Base-by-base conservation (phyloP, 23 red algal genomes). In the Gracilariopsis chorda region DNA sequence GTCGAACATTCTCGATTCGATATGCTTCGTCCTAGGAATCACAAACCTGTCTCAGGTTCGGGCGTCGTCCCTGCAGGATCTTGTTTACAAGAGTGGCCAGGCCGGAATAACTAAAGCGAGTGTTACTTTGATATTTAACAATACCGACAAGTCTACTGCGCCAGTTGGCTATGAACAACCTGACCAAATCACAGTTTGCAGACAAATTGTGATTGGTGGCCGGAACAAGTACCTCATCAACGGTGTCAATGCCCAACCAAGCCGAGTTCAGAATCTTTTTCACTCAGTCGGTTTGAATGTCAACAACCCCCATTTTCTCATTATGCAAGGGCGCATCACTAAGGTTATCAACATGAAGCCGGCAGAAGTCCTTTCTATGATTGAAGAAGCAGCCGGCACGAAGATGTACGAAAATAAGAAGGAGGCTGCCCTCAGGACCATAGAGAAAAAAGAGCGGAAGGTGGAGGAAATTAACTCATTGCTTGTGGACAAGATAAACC, bases 301-400 rank as follows among this genome's bases (percentile, higher is more conserved):
- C 7, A 99, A 99, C 71, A 99, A 99, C 45, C 97, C 97, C 1
- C 97, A 99, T 80, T 99, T 99, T 80, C 93, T 99, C 44, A 99
- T 99, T 55, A 99, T 99, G 97, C 97, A 99, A 75, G 97, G 97
- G 13, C 65, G 97, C 37, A 99, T 99, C 55, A 99, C 97, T 37
- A 99, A 96, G 80, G 97, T 99, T 1, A 95, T 99, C 63, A 91
- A 94, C 61, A 99, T 99, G 97, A 99, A 99, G 72, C 97, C 97
- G 16, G 64, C 37, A 13, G 97, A 96, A 82, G 83, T 99, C 32
- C 49, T 99, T 71, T 32, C 59, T 34, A 94, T 99, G 97, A 81
- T 99, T 3, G 97, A 99, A 63, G 97, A 99, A 79, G 97, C 97
- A 4, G 97, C 97, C 24, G 97, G 97, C 14, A 99, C 97, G 25